These are phyloP conservation scores for Dryadomyces quercus-mongolicae DNA, from an alignment of 2,329 filamentous ascomycete genomes.

Conservation along the genomic window DNA sequence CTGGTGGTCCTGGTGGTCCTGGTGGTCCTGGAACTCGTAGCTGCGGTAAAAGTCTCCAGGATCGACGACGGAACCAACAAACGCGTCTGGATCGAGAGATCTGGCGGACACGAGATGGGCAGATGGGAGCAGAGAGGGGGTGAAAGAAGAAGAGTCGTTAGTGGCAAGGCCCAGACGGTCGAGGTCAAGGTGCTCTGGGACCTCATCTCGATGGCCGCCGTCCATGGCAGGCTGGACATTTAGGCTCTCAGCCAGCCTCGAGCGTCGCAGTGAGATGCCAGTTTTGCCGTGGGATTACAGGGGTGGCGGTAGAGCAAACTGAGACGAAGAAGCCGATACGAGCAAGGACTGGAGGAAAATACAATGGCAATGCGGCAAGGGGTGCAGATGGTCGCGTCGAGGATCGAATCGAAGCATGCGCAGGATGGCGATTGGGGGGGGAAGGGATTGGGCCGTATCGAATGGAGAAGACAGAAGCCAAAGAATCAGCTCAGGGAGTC, in stretches of 20 bases:
- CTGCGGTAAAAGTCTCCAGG: slow-evolving; percentile 12
- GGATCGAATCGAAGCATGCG: too few species aligned
- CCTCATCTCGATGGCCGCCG: slow-evolving; percentile 30
- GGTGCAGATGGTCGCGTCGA: too few species aligned
- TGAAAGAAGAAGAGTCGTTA: too few species aligned
- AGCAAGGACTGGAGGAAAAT: neutral
- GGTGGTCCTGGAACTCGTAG: too few species aligned
- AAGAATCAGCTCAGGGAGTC: neutral
- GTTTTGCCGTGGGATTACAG: too few species aligned
- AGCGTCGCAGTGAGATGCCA: neutral
- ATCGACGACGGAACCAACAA: neutral
- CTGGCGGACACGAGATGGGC: too few species aligned
- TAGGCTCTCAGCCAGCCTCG: slow-evolving; percentile 15
- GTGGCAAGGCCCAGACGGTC: too few species aligned
- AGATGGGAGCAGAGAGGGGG: too few species aligned
- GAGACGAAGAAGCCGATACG: neutral
- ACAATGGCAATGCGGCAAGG: neutral
- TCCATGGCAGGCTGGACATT: slow-evolving; percentile 34
- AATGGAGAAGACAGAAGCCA: neutral
- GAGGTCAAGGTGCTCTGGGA: slow-evolving; percentile 21
- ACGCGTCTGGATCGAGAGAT: too few species aligned
- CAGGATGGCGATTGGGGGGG: neutral
- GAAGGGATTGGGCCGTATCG: neutral
- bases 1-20: too few species aligned
- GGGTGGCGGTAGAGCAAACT: too few species aligned